Percentiles rank a stretch among this genome's conserved stretches.
Conservation (phyloP, 805 yeast genomes). For the Pichia occidentalis region DNA sequence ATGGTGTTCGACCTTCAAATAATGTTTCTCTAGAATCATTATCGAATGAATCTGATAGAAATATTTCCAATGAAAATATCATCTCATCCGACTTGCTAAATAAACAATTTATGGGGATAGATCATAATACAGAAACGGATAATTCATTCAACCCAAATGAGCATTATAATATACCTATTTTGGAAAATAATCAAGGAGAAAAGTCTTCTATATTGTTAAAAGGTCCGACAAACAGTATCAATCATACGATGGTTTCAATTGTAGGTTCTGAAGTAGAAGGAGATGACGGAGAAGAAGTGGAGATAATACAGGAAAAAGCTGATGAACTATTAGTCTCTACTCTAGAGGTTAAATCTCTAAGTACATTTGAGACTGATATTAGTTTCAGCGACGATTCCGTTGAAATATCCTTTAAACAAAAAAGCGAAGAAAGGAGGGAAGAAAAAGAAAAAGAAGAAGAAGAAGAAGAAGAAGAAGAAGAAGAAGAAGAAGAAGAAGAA, state of each 20-base stretch:
- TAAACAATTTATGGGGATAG: background rate
- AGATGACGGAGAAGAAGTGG: conserved; percentile 6
- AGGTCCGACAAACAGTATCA: conserved; percentile 20
- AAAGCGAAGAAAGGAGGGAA: too few relatives aligned
- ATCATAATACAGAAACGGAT: too few relatives aligned
- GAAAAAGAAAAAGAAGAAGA: conserved; percentile 12
- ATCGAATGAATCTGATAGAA: too few relatives aligned
- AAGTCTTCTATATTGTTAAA: background rate
- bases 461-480: conserved; percentile 2
- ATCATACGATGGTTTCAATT: conserved; percentile 1
- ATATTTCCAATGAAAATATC: background rate
- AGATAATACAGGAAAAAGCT: too few relatives aligned
- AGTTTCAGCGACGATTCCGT: conserved; percentile 12
- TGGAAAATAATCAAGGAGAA: conserved; percentile 1
- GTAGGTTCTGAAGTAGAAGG: conserved; percentile 11
- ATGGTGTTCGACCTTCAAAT: too few relatives aligned
- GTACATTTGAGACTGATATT: conserved; percentile 9
- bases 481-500: conserved; percentile 1
- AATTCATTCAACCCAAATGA: too few relatives aligned
- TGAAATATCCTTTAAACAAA: too few relatives aligned
- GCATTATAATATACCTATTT: background rate
- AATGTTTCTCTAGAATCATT: too few relatives aligned
- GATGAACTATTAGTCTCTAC: conserved; percentile 6
- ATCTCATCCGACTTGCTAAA: background rate
- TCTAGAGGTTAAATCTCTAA: conserved; percentile 12